These are phyloP conservation scores for Candida loeiensis DNA, from an alignment of 805 yeast genomes.

Conservation along the genomic window DNA sequence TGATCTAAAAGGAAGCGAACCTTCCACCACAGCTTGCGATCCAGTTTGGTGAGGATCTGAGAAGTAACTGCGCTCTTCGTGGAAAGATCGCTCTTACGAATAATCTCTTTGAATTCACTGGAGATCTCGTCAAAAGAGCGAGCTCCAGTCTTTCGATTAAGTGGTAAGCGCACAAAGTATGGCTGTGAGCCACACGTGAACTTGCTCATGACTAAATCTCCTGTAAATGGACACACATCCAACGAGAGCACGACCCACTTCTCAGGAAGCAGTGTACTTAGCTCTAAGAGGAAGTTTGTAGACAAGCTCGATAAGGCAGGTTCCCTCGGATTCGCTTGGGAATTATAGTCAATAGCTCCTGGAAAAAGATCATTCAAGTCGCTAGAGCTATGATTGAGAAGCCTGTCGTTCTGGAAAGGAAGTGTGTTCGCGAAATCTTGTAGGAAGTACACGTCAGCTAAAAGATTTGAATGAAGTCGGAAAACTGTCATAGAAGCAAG, in stretches of 20 bases:
- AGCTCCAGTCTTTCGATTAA: constrained; percentile 35
- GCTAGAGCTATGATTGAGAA: constrained; percentile 13
- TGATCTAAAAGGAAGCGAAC: constrained; percentile 59
- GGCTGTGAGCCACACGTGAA: constrained; percentile 33
- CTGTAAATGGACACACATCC: constrained; percentile 55
- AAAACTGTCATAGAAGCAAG: constrained; percentile 21
- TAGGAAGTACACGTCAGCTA: constrained; percentile 16
- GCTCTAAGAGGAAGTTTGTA: constrained; percentile 11
- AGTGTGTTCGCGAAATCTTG: constrained; percentile 20
- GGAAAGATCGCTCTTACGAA: constrained; percentile 57
- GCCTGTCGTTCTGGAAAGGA: constrained; percentile 21
- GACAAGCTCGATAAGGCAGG: constrained; percentile 2
- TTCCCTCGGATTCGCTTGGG: neutral
- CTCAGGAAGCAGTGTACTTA: constrained; percentile 30
- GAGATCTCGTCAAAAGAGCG: constrained; percentile 39
- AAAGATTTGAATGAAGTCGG: constrained; percentile 13
- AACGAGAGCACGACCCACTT: constrained; percentile 60
- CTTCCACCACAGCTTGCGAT: constrained; percentile 76
- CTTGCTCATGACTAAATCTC: constrained; percentile 55
- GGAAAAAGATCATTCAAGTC: constrained; percentile 13
- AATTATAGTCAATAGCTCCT: neutral
- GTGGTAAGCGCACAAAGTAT: constrained; percentile 56
- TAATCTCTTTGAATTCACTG: constrained; percentile 38
- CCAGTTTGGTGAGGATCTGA: constrained; percentile 51
- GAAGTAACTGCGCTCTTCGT: constrained; percentile 54